Conservation (phyloP, 2,329 filamentous ascomycete species). For the Microsporum ferrugineum region DNA sequence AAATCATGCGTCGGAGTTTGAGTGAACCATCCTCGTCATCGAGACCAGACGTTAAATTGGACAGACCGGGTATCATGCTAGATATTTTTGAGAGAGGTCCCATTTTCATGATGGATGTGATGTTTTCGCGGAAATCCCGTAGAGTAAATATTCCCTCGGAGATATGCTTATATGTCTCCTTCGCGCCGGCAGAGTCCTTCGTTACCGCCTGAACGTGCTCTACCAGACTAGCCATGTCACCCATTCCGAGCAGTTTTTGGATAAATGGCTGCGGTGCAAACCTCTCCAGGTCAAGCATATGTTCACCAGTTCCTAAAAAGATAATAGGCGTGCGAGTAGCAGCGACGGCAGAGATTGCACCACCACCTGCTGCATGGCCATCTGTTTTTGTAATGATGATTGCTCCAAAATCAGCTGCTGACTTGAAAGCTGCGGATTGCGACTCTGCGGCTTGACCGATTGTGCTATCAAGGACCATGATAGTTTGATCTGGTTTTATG, state of each 20-base stretch:
- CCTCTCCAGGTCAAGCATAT: conserved; percentile 86
- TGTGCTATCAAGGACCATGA: conserved; percentile 93
- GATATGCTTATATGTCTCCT: conserved; percentile 98
- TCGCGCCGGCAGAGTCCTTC: conserved; percentile 64
- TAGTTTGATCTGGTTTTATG: conserved; percentile 86
- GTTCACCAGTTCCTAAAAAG: conserved; percentile 94
- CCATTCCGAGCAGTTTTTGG: conserved; percentile 90
- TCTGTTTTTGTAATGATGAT: conserved; percentile 99
- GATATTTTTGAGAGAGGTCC: conserved; percentile 94
- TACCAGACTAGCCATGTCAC: conserved; percentile 86
- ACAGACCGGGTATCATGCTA: conserved; percentile 94
- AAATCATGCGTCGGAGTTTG: conserved; percentile 96
- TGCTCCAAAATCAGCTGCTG: conserved; percentile 89
- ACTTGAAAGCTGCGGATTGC: conserved; percentile 93
- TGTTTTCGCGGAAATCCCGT: conserved; percentile 84
- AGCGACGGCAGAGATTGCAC: conserved; percentile 93
- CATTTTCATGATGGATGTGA: conserved; percentile 99
- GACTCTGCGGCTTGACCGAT: conserved; percentile 94
- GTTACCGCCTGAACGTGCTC: conserved; percentile 95
- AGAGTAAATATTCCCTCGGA: conserved; percentile 93
- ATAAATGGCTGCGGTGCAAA: conserved; percentile 92
- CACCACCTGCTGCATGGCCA: conserved; percentile 86
- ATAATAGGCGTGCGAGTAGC: conserved; percentile 95
- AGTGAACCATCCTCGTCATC: conserved; percentile 91
- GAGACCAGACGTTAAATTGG: conserved; percentile 87